phyloP scores from a whole-genome alignment of 2,329 filamentous ascomycete genomes.

The Aspergillus novofumigatus region DNA sequence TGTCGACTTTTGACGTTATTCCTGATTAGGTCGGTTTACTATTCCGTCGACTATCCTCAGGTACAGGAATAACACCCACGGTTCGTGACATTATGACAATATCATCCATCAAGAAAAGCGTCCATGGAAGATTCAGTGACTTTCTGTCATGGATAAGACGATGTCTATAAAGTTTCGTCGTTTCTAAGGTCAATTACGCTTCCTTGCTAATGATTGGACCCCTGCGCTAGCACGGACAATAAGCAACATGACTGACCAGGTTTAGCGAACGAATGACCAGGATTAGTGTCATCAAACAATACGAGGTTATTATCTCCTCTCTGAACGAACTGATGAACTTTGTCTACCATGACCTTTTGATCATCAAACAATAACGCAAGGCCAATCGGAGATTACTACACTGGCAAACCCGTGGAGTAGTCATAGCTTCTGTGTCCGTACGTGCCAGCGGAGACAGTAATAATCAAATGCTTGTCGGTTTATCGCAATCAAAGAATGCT shows the following conservation, averaged over 20 bases:
- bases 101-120: too few relatives aligned
- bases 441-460: neutral
- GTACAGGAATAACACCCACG: neutral
- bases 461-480: neutral
- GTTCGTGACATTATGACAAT: neutral
- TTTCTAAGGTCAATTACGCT: neutral
- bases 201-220: neutral
- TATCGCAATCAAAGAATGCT: neutral
- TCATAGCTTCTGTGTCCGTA: too few relatives aligned
- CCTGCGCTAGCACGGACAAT: neutral
- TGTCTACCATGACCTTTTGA: too few relatives aligned
- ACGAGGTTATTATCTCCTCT: neutral
- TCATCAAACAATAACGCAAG: too few relatives aligned
- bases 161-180: too few relatives aligned
- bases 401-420: neutral
- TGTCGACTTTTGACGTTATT: neutral
- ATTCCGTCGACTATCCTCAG: neutral
- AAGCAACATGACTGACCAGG: too few relatives aligned
- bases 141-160: neutral
- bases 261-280: too few relatives aligned
- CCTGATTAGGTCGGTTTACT: neutral
- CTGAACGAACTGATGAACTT: neutral
- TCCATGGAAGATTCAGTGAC: neutral
- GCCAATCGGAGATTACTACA: neutral
- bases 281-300: neutral